These are phyloP conservation scores for Golovinomyces cichoracearum DNA, from an alignment of 2,329 filamentous ascomycete genomes.

Conservation along the genomic window DNA sequence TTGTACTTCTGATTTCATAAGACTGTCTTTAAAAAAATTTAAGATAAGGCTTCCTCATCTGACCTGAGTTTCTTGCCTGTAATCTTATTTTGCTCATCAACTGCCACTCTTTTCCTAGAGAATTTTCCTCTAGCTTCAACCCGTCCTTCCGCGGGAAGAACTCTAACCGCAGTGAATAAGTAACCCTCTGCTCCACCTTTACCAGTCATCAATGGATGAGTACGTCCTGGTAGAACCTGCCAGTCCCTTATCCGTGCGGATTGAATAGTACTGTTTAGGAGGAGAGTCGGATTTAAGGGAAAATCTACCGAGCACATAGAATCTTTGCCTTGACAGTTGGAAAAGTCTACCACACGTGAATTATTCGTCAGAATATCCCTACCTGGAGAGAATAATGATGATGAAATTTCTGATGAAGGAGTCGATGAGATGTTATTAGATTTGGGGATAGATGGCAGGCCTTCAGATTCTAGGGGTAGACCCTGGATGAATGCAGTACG, in stretches of 20 bases:
- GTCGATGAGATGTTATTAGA: background rate
- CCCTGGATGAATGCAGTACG: slow-evolving; percentile 45
- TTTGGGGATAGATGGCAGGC: background rate
- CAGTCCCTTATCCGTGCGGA: slow-evolving; percentile 53
- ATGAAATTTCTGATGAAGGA: background rate
- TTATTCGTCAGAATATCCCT: background rate
- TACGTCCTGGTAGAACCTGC: slow-evolving; percentile 78
- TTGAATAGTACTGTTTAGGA: slow-evolving; percentile 59
- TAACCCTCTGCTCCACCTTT: slow-evolving; percentile 75
- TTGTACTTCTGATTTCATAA: too few species aligned
- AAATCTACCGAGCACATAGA: slow-evolving; percentile 41
- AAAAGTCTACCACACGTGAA: too few species aligned
- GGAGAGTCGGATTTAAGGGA: slow-evolving; percentile 59
- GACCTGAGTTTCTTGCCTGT: background rate
- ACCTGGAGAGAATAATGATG: background rate
- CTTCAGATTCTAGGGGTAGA: slow-evolving; percentile 21
- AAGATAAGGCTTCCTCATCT: background rate
- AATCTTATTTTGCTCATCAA: background rate
- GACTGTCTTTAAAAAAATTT: too few species aligned
- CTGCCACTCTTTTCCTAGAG: slow-evolving; percentile 1
- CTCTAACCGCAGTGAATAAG: slow-evolving; percentile 59
- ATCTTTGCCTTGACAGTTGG: too few species aligned
- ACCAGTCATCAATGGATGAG: slow-evolving; percentile 82
- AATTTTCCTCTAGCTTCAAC: slow-evolving; percentile 66
- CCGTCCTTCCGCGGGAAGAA: slow-evolving; percentile 51